Base-by-base conservation (phyloP, 2,329 filamentous ascomycete genomes). In the Cladosporium sphaerospermum region DNA sequence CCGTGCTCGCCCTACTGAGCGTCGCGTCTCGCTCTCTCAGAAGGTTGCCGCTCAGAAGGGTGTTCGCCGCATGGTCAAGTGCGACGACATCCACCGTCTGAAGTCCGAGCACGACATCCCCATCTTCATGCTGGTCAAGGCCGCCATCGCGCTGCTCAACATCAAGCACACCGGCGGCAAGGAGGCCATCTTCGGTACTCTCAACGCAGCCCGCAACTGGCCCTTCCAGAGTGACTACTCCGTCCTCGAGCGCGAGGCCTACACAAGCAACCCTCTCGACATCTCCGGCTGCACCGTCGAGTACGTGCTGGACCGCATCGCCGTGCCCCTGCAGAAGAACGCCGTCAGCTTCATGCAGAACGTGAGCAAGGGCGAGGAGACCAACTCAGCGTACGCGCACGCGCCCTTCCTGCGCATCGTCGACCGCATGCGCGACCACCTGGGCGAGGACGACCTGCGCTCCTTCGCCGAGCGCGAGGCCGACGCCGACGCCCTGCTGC, bases 271-370 rank as follows among this genome's bases (percentile, higher is more conserved):
- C 49, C 64, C 64, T 2, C 60, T 67, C 7, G 64, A 67, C 55
- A 62, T 66, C 45, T 65, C 64, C n/a, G 64, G 64, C 47, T 66
- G 64, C 56, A 67, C 64, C n/a, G 63, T 61, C 14, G 64, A 67
- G 41, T 66, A 66, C 52, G 61, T 66, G 32, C 62, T 67, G 19
- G 64, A 67, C 52, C 56, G 64, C 9, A 63, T 67, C n/a, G 54
- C 60, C 3, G 61, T 66, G 11, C 53, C 57, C 4, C 54, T 41
- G n/a, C 54, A 54, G 11, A 62, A 63, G 44, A 58, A 57, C 23
- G 42, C 64, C 8, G 23, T 65, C 10, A 47, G 47, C 10, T 65
- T 64, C 54, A 65, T 67, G 63, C 63, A 65, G 41, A 58, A 60
- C 46, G 64, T 67, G 16, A 65, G 61, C 19, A 59, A 60, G 32